Evolutionary conservation across 2,329 filamentous ascomycete species (phyloP).

Genomic region (Purpureocillium takamizusanense): DNA sequence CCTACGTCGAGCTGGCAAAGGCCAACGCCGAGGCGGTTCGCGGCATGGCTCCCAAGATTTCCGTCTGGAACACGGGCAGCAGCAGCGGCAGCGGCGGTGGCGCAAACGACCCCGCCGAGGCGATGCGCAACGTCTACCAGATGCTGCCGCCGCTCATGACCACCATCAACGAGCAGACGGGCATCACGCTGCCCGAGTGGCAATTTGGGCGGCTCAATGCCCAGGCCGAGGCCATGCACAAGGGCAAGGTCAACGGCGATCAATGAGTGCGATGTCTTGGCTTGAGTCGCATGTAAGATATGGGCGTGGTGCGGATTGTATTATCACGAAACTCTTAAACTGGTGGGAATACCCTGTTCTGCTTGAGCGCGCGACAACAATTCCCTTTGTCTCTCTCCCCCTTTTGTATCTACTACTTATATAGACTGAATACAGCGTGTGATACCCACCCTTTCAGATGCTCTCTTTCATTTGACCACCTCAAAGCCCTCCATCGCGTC

Average conservation of each 20-base stretch:
- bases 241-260: slow-evolving; percentile 8
- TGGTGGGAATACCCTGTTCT: too few relatives aligned
- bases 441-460: too few relatives aligned
- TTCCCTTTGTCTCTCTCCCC: too few relatives aligned
- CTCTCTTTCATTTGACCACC: slow-evolving; percentile 7
- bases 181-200: slow-evolving; percentile 73
- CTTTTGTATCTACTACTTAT: too few relatives aligned
- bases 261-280: not conserved
- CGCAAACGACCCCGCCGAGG: slow-evolving; percentile 41
- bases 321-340: too few relatives aligned
- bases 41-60: slow-evolving; percentile 81
- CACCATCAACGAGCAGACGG: slow-evolving; percentile 84
- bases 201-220: slow-evolving; percentile 44
- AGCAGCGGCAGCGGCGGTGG: slow-evolving; percentile 30
- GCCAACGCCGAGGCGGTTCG: slow-evolving; percentile 69
- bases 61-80: slow-evolving; percentile 74
- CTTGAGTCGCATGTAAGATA: too few relatives aligned
- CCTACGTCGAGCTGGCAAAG: slow-evolving; percentile 66
- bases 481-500: slow-evolving; percentile 26
- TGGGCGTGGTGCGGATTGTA: too few relatives aligned
- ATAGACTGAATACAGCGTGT: too few relatives aligned
- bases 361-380: too few relatives aligned
- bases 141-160: slow-evolving; percentile 72
- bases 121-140: slow-evolving; percentile 74
- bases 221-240: slow-evolving; percentile 20